These are phyloP conservation scores for Heterobasidion parviporum DNA, from an alignment of 1,284 basidiomycete genomes.

Conservation along the genomic window DNA sequence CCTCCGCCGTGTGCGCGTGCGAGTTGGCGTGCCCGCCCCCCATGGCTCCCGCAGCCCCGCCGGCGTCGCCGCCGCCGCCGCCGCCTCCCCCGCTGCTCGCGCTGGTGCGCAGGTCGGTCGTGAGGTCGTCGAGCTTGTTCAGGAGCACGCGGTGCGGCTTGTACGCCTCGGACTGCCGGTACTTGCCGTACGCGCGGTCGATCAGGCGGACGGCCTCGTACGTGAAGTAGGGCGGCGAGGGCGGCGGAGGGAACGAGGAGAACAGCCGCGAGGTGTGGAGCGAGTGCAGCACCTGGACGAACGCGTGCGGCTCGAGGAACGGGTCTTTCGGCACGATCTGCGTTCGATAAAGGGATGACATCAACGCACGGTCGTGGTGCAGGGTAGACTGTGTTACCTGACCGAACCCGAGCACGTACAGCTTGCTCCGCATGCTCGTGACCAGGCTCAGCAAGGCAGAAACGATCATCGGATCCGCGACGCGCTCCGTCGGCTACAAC, in stretches of 20 bases:
- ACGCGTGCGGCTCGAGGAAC: constrained; percentile 56
- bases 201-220: constrained; percentile 42
- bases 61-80: not conserved
- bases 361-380: no score
- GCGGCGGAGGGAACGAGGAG: constrained; percentile 5
- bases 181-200: constrained; percentile 40
- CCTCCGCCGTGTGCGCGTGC: constrained; percentile 16
- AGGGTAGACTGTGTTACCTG: constrained; percentile 19
- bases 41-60: not conserved
- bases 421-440: constrained; percentile 56
- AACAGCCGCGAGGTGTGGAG: constrained; percentile 16
- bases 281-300: constrained; percentile 23
- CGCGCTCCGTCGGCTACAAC: constrained; percentile 54
- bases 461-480: constrained; percentile 63
- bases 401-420: constrained; percentile 44
- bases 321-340: constrained; percentile 65
- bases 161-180: constrained; percentile 44
- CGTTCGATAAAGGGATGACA: no score
- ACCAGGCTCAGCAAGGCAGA: constrained; percentile 63
- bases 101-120: constrained; percentile 25
- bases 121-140: constrained; percentile 39
- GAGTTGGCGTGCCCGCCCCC: constrained; percentile 8
- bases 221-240: constrained; percentile 29
- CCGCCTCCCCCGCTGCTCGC: constrained; percentile 1
- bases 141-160: constrained; percentile 54